Percentiles rank a stretch among this genome's conserved stretches.
phyloP scores from a whole-genome alignment of 345 rosid genomes.

The Eucalyptus polybractea region DNA sequence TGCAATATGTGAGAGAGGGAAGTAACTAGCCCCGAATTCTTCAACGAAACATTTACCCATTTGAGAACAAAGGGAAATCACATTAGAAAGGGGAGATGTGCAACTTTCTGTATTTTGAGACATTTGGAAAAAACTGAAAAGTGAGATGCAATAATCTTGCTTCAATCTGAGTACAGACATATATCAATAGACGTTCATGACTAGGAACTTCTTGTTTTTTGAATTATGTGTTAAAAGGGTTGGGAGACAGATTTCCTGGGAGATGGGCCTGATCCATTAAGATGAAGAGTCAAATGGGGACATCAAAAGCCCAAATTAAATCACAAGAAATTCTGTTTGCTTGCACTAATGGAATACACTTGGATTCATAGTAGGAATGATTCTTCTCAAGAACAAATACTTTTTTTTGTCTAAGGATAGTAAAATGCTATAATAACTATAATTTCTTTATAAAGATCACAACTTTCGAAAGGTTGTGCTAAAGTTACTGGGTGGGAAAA shows the following conservation, averaged over 20 bases:
- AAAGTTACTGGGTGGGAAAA: too few relatives aligned
- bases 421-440: too few relatives aligned
- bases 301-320: background rate
- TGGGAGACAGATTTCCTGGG: background rate
- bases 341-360: too few relatives aligned
- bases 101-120: background rate
- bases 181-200: fast-evolving
- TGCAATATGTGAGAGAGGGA: background rate
- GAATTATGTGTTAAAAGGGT: background rate
- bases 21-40: background rate
- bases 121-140: background rate
- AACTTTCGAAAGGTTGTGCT: too few relatives aligned
- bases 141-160: background rate
- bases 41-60: background rate
- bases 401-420: too few relatives aligned
- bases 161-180: background rate
- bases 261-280: background rate
- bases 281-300: background rate
- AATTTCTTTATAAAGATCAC: too few relatives aligned
- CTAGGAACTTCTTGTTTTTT: background rate
- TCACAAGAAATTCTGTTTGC: too few relatives aligned
- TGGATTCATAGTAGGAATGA: too few relatives aligned
- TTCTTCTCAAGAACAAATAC: too few relatives aligned
- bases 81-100: background rate
- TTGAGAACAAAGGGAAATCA: background rate